Percentiles rank a stretch among this genome's conserved stretches.
These are phyloP conservation scores for Peronospora belbahrii DNA, from an alignment of 352 stramenopile species.

Conservation along the genomic window DNA sequence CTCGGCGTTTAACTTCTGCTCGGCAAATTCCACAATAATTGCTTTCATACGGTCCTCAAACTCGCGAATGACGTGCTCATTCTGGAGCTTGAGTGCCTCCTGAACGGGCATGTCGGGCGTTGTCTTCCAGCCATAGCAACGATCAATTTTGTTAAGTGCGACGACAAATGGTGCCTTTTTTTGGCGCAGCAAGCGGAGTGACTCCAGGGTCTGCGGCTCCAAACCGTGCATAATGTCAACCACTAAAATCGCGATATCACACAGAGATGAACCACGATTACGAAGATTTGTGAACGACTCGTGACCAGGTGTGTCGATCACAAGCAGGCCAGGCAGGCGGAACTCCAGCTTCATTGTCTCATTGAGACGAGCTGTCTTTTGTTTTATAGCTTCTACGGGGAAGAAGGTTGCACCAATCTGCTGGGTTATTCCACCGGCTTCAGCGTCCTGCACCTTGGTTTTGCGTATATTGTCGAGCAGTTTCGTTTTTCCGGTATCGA, in stretches of 20 bases:
- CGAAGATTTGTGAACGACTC: slow-evolving; percentile 99
- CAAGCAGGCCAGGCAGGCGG: slow-evolving; percentile 87
- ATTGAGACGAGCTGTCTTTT: slow-evolving; percentile 75
- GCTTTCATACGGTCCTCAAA: slow-evolving; percentile 91
- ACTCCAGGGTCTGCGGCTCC: slow-evolving; percentile 98
- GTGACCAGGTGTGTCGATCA: slow-evolving; percentile 99
- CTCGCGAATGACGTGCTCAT: slow-evolving; percentile 92
- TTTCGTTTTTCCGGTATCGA: slow-evolving; percentile 98
- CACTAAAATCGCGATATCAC: slow-evolving; percentile 99
- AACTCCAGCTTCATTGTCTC: slow-evolving; percentile 83
- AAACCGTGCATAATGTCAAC: slow-evolving; percentile 99
- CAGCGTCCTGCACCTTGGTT: slow-evolving; percentile 95
- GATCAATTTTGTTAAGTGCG: slow-evolving; percentile 99
- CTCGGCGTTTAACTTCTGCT: slow-evolving; percentile 97
- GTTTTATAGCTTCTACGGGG: slow-evolving; percentile 86
- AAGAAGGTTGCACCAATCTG: slow-evolving; percentile 96
- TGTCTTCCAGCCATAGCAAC: slow-evolving; percentile 98
- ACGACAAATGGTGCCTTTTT: slow-evolving; percentile 97
- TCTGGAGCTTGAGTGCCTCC: slow-evolving; percentile 83
- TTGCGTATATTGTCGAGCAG: slow-evolving; percentile 99
- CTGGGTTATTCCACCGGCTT: slow-evolving; percentile 97
- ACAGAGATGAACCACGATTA: slow-evolving; percentile 93
- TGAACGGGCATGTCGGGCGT: slow-evolving; percentile 92
- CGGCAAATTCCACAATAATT: slow-evolving; percentile 93
- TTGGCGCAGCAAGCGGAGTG: slow-evolving; percentile 92